Base-by-base conservation (phyloP, 208 protist genomes). In the Wallacemonas sp. region DNA sequence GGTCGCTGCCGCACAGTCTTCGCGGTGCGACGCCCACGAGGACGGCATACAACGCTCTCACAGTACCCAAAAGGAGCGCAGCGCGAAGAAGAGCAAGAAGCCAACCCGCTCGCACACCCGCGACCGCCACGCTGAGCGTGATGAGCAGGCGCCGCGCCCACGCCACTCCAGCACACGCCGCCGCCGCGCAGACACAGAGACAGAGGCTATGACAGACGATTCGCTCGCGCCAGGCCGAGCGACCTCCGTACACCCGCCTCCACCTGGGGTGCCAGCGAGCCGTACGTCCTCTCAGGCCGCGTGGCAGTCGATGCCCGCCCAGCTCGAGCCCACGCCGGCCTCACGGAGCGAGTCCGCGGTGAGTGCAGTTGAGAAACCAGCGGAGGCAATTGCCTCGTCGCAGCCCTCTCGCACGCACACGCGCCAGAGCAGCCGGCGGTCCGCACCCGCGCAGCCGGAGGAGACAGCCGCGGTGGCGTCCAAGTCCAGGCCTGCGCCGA, bases 51-150 rank as follows among this genome's bases (percentile, higher is more conserved):
- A 33, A 1, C 51, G 51, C 30, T 58, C 51, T 2, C 51, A 31
- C 31, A 58, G 51, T 19, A 17, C 30, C 28, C 30, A 17, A 14
- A 58, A 58, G 46, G 46, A 39, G 15, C 46, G 46, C 46, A 54
- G 46, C 2, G 46, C 46, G 4, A 58, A 58, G 51, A 58, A 58
- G 30, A n/a, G n/a, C n/a, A n/a, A n/a, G n/a, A n/a, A n/a, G n/a
- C n/a, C n/a, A n/a, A n/a, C n/a, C n/a, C n/a, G n/a, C n/a, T 38
- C 51, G 34, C 28, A 17, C 46, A 15, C 46, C 46, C 3, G 46
- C 46, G 46, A 54, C 21, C 24, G 26, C 46, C 24, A 58, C 51
- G 17, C n/a, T 19, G 17, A 33, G 1, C 36, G 36, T 41, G 19
- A 19, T 5, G n/a, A 38, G 15, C 30, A 31, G n/a, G 51, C 15